phyloP scores from a whole-genome alignment of 495 filamentous ascomycete genomes.

The Bacidia gigantensis region DNA sequence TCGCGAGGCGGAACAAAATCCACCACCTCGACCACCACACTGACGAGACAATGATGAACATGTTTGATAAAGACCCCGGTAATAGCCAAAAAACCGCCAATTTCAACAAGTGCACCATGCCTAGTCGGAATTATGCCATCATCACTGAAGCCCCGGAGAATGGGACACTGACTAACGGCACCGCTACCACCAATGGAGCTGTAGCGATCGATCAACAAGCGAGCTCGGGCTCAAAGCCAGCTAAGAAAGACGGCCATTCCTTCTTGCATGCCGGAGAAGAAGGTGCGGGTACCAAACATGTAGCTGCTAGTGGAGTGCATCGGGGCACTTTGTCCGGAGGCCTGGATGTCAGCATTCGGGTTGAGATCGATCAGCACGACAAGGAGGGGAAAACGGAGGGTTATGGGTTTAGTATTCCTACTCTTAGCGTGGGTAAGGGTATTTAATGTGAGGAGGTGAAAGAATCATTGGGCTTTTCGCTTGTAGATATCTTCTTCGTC shows the following conservation, averaged over 20 bases:
- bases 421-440: not conserved
- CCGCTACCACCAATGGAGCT: conserved; percentile 1
- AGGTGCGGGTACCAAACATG: conserved; percentile 49
- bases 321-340: conserved; percentile 46
- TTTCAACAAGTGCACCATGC: conserved; percentile 79
- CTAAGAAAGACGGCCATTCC: conserved; percentile 42
- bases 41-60: conserved; percentile 74
- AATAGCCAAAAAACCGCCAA: conserved; percentile 46
- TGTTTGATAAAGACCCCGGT: conserved; percentile 78
- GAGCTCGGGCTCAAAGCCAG: conserved; percentile 7
- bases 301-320: conserved; percentile 38
- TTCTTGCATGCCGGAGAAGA: conserved; percentile 52
- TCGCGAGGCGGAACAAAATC: conserved; percentile 78
- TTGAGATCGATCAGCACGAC: conserved; percentile 59
- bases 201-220: not conserved
- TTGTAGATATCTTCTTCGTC: not conserved
- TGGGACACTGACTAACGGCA: not conserved
- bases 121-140: conserved; percentile 73
- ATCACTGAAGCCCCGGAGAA: conserved; percentile 47
- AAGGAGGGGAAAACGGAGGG: conserved; percentile 45
- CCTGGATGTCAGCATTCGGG: conserved; percentile 51
- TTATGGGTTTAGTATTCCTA: conserved; percentile 49
- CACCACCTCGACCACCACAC: conserved; percentile 77
- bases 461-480: not conserved
- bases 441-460: not conserved